These are phyloP conservation scores for Candida adriatica DNA, from an alignment of 805 yeast species.

Conservation along the genomic window DNA sequence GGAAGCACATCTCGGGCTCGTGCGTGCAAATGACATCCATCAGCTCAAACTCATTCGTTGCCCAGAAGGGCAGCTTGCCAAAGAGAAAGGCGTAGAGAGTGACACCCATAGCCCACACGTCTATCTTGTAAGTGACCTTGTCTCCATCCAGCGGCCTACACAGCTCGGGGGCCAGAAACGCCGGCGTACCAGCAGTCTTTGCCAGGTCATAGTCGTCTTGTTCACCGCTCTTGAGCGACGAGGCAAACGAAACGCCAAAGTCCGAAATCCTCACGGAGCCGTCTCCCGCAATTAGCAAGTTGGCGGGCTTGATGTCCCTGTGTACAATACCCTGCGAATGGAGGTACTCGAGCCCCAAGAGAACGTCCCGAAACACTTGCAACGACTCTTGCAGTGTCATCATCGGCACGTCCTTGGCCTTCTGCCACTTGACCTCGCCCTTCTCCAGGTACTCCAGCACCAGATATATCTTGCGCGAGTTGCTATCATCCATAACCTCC, in stretches of 20 bases:
- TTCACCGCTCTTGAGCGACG: slow-evolving; percentile 32
- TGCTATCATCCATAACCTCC: slow-evolving; percentile 84
- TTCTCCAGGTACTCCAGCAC: slow-evolving; percentile 84
- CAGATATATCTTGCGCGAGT: slow-evolving; percentile 78
- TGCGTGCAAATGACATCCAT: slow-evolving; percentile 83
- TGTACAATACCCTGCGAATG: slow-evolving; percentile 90
- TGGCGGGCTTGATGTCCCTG: slow-evolving; percentile 95
- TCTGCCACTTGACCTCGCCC: slow-evolving; percentile 88
- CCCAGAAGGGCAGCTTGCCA: slow-evolving; percentile 86
- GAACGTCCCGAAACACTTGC: slow-evolving; percentile 72
- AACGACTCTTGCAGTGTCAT: slow-evolving; percentile 62
- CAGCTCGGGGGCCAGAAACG: slow-evolving; percentile 91
- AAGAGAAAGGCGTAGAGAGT: slow-evolving; percentile 82
- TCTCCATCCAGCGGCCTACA: slow-evolving; percentile 45
- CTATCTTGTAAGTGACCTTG: slow-evolving; percentile 73
- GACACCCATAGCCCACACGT: slow-evolving; percentile 97
- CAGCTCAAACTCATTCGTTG: slow-evolving; percentile 77
- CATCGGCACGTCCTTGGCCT: slow-evolving; percentile 52
- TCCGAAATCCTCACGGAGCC: slow-evolving; percentile 88
- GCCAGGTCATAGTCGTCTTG: slow-evolving; percentile 77
- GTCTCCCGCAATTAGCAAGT: slow-evolving; percentile 62
- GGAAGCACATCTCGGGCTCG: slow-evolving; percentile 51
- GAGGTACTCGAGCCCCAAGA: slow-evolving; percentile 82
- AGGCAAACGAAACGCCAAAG: slow-evolving; percentile 88
- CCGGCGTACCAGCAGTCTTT: slow-evolving; percentile 97